These are phyloP conservation scores for Nitzschia sp. DNA, from an alignment of 108 stramenopile genomes.

Conservation along the genomic window DNA sequence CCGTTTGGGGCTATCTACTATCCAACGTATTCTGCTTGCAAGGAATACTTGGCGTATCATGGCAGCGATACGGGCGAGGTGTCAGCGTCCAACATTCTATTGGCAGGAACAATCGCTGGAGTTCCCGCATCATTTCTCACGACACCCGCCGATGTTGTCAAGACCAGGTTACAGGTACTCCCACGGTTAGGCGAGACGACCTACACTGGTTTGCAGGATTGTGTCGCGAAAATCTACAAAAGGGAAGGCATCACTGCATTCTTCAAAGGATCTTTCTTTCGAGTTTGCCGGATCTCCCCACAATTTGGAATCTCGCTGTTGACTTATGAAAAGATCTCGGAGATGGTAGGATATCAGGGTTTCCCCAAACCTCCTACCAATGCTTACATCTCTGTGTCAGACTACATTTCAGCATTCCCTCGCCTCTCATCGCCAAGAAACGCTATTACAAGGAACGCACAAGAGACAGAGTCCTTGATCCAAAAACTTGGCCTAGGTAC, in stretches of 20 bases:
- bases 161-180: conserved; percentile 77
- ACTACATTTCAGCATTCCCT: conserved; percentile 13
- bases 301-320: conserved; percentile 63
- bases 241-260: conserved; percentile 52
- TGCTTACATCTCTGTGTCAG: background rate
- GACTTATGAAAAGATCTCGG: conserved; percentile 45
- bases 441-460: background rate
- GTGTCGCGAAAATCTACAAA: conserved; percentile 36
- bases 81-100: conserved; percentile 9
- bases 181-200: conserved; percentile 37
- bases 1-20: conserved; percentile 73
- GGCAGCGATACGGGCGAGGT: background rate
- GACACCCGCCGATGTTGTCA: conserved; percentile 81
- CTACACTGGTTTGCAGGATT: conserved; percentile 52
- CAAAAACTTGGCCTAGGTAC: background rate
- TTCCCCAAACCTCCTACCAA: conserved; percentile 16
- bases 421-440: background rate
- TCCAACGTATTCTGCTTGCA: conserved; percentile 50
- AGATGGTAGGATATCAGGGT: conserved; percentile 21
- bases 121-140: conserved; percentile 60
- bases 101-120: conserved; percentile 51
- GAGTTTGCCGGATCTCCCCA: conserved; percentile 48
- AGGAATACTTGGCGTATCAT: conserved; percentile 17
- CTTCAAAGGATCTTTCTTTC: conserved; percentile 47
- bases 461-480: background rate